Conservation (phyloP, 495 filamentous ascomycete species). For the Penicillium desertorum region DNA sequence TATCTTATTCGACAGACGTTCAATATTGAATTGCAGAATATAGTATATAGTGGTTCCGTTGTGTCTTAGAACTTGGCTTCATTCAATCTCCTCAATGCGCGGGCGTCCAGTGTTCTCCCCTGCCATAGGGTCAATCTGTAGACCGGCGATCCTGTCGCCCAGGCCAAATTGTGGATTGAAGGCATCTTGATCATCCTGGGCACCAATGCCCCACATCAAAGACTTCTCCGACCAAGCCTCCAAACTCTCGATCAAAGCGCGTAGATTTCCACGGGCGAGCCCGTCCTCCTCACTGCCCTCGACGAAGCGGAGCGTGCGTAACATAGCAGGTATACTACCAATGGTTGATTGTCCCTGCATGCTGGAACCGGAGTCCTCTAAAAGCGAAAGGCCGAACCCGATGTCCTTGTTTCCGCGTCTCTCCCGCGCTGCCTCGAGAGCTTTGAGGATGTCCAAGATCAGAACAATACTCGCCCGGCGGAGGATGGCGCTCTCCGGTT, state of each 20-base stretch:
- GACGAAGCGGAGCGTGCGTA: constrained; percentile 64
- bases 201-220: constrained; percentile 45
- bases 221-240: constrained; percentile 67
- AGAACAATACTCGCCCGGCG: constrained; percentile 70
- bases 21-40: background rate
- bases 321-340: constrained; percentile 59
- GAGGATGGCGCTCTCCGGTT: constrained; percentile 65
- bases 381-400: constrained; percentile 61
- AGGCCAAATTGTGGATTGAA: constrained; percentile 32
- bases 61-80: constrained; percentile 10
- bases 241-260: constrained; percentile 67
- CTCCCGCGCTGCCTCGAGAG: constrained; percentile 59
- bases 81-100: constrained; percentile 58
- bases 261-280: constrained; percentile 70
- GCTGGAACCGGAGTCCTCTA: constrained; percentile 18
- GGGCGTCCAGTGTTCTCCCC: constrained; percentile 32
- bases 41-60: no score
- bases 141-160: constrained; percentile 42
- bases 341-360: constrained; percentile 30
- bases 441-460: constrained; percentile 64
- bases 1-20: background rate
- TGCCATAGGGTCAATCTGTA: constrained; percentile 39
- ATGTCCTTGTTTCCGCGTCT: constrained; percentile 43
- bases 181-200: constrained; percentile 16
- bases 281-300: constrained; percentile 67